phyloP scores from a whole-genome alignment of 208 protist species.

The Wallacemonas sp. region DNA sequence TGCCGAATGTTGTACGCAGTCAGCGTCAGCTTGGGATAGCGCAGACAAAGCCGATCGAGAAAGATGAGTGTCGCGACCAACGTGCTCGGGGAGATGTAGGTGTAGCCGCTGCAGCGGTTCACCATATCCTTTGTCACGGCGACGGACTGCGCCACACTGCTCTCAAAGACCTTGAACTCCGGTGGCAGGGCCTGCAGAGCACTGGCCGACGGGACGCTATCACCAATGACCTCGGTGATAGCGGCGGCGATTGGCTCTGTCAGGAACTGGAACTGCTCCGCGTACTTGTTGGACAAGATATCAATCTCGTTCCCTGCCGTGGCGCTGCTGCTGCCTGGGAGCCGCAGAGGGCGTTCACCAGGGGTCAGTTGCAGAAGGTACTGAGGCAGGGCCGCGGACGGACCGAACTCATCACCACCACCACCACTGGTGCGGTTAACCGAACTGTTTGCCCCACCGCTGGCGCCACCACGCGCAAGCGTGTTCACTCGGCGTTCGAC shows the following conservation, averaged over 20 bases:
- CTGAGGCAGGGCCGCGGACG: not conserved
- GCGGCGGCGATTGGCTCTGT: slow-evolving; percentile 60
- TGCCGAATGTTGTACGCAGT: slow-evolving; percentile 63
- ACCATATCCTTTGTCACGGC: slow-evolving; percentile 13
- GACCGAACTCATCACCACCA: slow-evolving; percentile 4
- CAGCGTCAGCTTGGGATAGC: slow-evolving; percentile 51
- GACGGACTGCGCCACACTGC: slow-evolving; percentile 13
- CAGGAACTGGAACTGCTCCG: slow-evolving; percentile 54
- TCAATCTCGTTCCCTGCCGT: slow-evolving; percentile 60
- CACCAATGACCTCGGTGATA: slow-evolving; percentile 56
- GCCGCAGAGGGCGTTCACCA: slow-evolving; percentile 56
- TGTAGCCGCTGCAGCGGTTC: slow-evolving; percentile 46
- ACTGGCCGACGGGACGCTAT: not conserved
- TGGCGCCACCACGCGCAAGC: too few species aligned
- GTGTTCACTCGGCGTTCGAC: not conserved
- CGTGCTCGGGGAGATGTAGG: slow-evolving; percentile 81
- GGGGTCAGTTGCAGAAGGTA: slow-evolving; percentile 53
- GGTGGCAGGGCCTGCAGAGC: slow-evolving; percentile 6
- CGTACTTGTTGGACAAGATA: slow-evolving; percentile 78
- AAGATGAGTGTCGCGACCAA: slow-evolving; percentile 78
- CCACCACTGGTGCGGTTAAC: slow-evolving; percentile 7
- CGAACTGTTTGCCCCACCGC: too few species aligned
- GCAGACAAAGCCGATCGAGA: slow-evolving; percentile 72
- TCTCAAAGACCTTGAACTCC: slow-evolving; percentile 22
- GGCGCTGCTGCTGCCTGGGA: slow-evolving; percentile 7